phyloP scores from a whole-genome alignment of 1,284 basidiomycete genomes.

The Leucoagaricus sp. region DNA sequence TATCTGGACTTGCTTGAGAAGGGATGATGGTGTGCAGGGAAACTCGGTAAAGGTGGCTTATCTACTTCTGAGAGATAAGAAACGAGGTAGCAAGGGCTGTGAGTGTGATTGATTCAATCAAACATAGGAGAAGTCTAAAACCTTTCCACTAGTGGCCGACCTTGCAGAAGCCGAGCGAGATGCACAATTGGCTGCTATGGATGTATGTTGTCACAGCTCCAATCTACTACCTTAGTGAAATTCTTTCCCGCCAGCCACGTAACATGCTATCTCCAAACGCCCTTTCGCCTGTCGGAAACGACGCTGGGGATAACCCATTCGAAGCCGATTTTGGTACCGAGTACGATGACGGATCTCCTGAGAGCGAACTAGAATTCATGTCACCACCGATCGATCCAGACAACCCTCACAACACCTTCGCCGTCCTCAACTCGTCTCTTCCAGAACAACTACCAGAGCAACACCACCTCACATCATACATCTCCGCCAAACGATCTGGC shows the following conservation, averaged over 20 bases:
- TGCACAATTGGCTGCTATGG: slow-evolving; percentile 75
- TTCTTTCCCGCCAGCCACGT: slow-evolving; percentile 50
- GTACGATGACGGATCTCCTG: slow-evolving; percentile 58
- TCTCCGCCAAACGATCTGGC: slow-evolving; percentile 57
- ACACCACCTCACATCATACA: slow-evolving; percentile 59
- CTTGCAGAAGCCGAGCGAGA: slow-evolving; percentile 83
- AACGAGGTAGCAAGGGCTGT: slow-evolving; percentile 83
- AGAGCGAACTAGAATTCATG: slow-evolving; percentile 66
- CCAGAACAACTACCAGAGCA: slow-evolving; percentile 53
- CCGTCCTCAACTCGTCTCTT: slow-evolving; percentile 82
- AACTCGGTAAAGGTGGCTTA: slow-evolving; percentile 98
- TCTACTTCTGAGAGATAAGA: slow-evolving; percentile 89
- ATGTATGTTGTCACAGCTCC: slow-evolving; percentile 48
- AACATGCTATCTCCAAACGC: slow-evolving; percentile 64
- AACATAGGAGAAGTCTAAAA: too few species aligned
- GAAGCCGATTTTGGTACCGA: slow-evolving; percentile 73
- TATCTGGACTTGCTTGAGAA: slow-evolving; percentile 81
- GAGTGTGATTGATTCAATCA: slow-evolving; percentile 31
- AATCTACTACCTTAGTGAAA: not conserved
- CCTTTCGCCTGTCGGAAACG: slow-evolving; percentile 51
- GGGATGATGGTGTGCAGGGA: slow-evolving; percentile 81
- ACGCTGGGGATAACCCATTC: slow-evolving; percentile 73
- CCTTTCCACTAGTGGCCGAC: slow-evolving; percentile 55
- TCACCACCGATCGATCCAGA: slow-evolving; percentile 29
- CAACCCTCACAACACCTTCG: slow-evolving; percentile 68